Conservation (phyloP, 352 stramenopile species). For the Phytophthora hibernalis region DNA sequence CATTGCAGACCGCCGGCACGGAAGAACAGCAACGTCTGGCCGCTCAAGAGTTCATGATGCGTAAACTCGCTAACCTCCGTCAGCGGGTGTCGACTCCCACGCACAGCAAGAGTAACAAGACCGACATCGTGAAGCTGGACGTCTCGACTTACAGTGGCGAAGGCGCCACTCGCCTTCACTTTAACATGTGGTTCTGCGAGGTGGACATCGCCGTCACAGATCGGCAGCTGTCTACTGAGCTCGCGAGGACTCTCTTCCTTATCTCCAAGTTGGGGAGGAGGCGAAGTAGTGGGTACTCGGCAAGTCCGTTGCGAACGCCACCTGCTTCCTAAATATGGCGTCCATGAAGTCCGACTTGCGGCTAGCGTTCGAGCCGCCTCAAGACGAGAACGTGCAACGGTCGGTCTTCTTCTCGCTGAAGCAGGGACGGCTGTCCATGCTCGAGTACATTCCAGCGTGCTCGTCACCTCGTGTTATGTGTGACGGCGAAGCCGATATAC, state of each 20-base stretch:
- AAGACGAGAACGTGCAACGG: not conserved
- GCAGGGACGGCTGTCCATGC: constrained; percentile 24
- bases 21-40: constrained; percentile 7
- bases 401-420: constrained; percentile 19
- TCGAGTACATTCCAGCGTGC: constrained; percentile 29
- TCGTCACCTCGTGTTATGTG: constrained; percentile 26
- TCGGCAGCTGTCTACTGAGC: constrained; percentile 19
- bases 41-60: constrained; percentile 16
- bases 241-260: constrained; percentile 5
- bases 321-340: constrained; percentile 3
- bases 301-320: constrained; percentile 17
- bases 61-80: constrained; percentile 23
- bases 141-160: constrained; percentile 36
- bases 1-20: not conserved
- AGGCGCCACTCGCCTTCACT: constrained; percentile 2
- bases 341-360: constrained; percentile 8
- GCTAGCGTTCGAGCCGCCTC: constrained; percentile 7
- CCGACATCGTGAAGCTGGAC: constrained; percentile 35
- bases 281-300: constrained; percentile 26
- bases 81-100: not conserved
- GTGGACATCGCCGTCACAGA: constrained; percentile 31
- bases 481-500: constrained; percentile 13
- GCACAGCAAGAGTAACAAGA: constrained; percentile 22
- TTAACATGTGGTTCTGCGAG: constrained; percentile 33
- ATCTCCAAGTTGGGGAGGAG: constrained; percentile 16